Conservation (phyloP, 257 asterid genomes). For the Hygrophila difformis region DNA sequence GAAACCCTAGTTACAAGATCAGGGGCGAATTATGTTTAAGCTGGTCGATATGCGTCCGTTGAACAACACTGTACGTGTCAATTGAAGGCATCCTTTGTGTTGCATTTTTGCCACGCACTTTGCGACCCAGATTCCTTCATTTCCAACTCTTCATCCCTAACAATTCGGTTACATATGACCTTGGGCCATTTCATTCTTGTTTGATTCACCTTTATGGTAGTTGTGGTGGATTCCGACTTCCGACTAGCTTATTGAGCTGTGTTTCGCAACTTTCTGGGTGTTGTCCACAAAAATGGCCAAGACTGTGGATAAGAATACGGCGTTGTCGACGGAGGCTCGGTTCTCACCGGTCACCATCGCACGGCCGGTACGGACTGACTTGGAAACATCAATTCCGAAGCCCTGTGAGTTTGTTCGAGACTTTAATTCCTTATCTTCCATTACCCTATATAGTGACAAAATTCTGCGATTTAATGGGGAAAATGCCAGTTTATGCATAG, state of each 20-base stretch:
- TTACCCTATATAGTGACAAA: neutral
- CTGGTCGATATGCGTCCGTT: neutral
- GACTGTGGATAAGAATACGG: conserved; percentile 32
- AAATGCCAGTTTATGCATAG: too few relatives aligned
- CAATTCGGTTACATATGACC: neutral
- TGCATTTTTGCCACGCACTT: conserved; percentile 28
- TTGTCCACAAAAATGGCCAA: too few relatives aligned
- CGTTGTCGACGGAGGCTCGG: conserved; percentile 58
- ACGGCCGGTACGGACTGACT: conserved; percentile 51
- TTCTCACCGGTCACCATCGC: conserved; percentile 68
- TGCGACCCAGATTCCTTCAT: neutral
- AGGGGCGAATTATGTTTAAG: too few relatives aligned
- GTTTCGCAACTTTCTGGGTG: too few relatives aligned
- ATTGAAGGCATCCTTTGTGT: conserved; percentile 7
- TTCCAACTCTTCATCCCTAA: conserved; percentile 7
- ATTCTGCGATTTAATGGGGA: too few relatives aligned
- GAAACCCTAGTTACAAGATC: too few relatives aligned
- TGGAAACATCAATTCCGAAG: conserved; percentile 65
- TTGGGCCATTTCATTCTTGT: neutral
- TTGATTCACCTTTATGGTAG: neutral
- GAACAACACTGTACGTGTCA: conserved; percentile 15
- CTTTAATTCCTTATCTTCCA: neutral
- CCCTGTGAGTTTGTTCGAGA: conserved; percentile 42
- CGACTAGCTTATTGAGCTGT: too few relatives aligned
- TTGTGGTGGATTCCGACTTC: too few relatives aligned